phyloP scores from a whole-genome alignment of 495 filamentous ascomycete species.

The Penicillium paxilli region DNA sequence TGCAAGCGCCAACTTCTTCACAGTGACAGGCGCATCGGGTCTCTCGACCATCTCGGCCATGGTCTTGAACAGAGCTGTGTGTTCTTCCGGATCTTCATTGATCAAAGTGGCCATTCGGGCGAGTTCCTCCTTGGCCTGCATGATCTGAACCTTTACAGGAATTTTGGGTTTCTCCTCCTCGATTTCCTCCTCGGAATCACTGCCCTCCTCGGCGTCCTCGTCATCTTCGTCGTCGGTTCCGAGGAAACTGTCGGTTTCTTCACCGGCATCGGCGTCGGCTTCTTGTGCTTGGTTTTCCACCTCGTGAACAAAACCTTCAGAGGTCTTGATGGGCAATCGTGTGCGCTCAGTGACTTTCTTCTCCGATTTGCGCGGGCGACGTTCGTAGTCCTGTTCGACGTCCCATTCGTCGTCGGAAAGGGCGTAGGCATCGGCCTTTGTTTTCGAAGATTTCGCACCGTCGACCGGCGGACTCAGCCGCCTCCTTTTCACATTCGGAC shows the following conservation, averaged over 20 bases:
- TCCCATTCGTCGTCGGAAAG: slow-evolving; percentile 65
- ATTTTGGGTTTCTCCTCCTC: slow-evolving; percentile 60
- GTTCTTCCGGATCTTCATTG: slow-evolving; percentile 92
- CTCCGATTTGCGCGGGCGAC: slow-evolving; percentile 68
- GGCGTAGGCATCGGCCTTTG: slow-evolving; percentile 38
- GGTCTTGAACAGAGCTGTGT: slow-evolving; percentile 73
- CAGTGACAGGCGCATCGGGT: slow-evolving; percentile 56
- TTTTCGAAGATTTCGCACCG: slow-evolving; percentile 35
- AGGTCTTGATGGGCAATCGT: slow-evolving; percentile 81
- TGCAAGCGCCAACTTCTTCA: slow-evolving; percentile 80
- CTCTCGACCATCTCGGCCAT: slow-evolving; percentile 71
- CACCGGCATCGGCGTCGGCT: slow-evolving; percentile 43
- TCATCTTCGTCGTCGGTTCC: slow-evolving; percentile 49
- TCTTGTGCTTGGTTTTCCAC: slow-evolving; percentile 37
- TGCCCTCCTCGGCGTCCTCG: slow-evolving; percentile 35
- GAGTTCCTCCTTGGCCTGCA: slow-evolving; percentile 88
- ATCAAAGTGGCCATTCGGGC: slow-evolving; percentile 77
- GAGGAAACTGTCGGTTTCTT: slow-evolving; percentile 52
- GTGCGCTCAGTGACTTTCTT: slow-evolving; percentile 70
- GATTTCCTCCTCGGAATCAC: slow-evolving; percentile 54
- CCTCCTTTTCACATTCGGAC: slow-evolving; percentile 52
- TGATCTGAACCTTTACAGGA: slow-evolving; percentile 72
- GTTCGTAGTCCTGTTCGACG: slow-evolving; percentile 89
- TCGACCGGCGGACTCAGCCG: slow-evolving; percentile 53
- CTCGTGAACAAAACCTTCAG: slow-evolving; percentile 68